phyloP scores from a whole-genome alignment of 2,329 filamentous ascomycete genomes.

The Scopulariopsis brevicaulis region DNA sequence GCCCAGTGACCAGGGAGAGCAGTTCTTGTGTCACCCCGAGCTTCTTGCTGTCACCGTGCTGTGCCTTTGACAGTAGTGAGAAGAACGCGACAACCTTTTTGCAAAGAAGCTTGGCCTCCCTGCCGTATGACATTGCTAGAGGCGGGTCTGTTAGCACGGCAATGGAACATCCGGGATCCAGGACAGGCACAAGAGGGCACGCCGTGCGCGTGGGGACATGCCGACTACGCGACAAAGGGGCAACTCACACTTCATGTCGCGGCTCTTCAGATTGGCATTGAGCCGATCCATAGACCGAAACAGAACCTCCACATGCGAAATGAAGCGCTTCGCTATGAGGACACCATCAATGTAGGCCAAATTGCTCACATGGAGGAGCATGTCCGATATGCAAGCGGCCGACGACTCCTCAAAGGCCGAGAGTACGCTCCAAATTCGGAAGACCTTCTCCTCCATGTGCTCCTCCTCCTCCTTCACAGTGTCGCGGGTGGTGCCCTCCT shows the following conservation, averaged over 20 bases:
- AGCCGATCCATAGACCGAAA: constrained; percentile 83
- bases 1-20: constrained; percentile 89
- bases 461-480: constrained; percentile 79
- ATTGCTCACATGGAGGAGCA: constrained; percentile 97
- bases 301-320: constrained; percentile 86
- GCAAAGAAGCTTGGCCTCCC: constrained; percentile 97
- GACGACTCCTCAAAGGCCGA: constrained; percentile 97
- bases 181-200: background rate
- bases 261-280: constrained; percentile 53
- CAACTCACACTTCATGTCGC: constrained; percentile 1
- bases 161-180: background rate
- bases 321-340: constrained; percentile 89
- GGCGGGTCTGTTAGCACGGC: background rate
- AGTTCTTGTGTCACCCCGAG: constrained; percentile 95
- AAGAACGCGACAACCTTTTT: constrained; percentile 99
- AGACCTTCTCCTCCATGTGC: constrained; percentile 94
- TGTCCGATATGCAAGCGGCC: constrained; percentile 95
- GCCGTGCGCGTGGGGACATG: background rate
- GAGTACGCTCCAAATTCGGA: constrained; percentile 94
- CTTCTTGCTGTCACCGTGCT: constrained; percentile 80
- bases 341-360: constrained; percentile 93
- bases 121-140: constrained; percentile 74
- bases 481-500: constrained; percentile 54
- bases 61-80: constrained; percentile 84
- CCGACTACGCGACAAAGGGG: background rate